A percentile compares a stretch with the other conserved stretches of the same genome.
Evolutionary conservation across 225 moss, liverwort and hornwort genomes (phyloP).

Genomic region (Neckera pumila): DNA sequence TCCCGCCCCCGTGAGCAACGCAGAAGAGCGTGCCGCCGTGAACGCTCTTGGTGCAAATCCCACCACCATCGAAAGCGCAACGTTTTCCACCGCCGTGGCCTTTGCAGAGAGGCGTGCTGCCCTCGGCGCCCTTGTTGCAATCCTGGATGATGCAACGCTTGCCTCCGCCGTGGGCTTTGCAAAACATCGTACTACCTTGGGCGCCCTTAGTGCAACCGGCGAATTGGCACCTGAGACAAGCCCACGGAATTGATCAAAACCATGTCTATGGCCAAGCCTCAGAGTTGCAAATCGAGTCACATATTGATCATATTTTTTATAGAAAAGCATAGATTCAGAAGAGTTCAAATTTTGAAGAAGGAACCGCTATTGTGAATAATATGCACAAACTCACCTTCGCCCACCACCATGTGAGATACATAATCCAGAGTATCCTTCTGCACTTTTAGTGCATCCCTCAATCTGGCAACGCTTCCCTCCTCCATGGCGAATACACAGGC

Average conservation of each 20-base stretch:
- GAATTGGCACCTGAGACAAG: conserved; percentile 58
- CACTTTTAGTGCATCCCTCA: conserved; percentile 93
- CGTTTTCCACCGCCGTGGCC: conserved; percentile 97
- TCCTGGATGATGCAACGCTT: conserved; percentile 97
- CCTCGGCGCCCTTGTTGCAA: conserved; percentile 96
- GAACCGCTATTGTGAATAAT: neutral
- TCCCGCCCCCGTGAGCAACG: conserved; percentile 96
- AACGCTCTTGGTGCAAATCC: conserved; percentile 95
- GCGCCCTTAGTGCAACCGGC: conserved; percentile 89
- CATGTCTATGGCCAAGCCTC: neutral
- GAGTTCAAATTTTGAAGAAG: neutral
- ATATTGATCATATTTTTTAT: neutral
- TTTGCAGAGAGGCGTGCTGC: conserved; percentile 96
- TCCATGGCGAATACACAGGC: conserved; percentile 93
- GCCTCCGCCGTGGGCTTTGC: conserved; percentile 97
- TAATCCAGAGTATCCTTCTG: conserved; percentile 54
- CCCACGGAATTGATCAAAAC: neutral
- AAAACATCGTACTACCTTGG: conserved; percentile 96
- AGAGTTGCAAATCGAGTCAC: neutral
- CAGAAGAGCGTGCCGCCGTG: conserved; percentile 97
- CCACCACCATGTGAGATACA: conserved; percentile 99
- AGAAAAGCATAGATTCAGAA: neutral
- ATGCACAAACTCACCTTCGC: conserved; percentile 28
- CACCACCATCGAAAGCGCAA: conserved; percentile 94
- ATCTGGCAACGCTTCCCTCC: conserved; percentile 92